Base-by-base conservation (phyloP, 768 basidiomycete species). In the Artomyces pyxidatus region DNA sequence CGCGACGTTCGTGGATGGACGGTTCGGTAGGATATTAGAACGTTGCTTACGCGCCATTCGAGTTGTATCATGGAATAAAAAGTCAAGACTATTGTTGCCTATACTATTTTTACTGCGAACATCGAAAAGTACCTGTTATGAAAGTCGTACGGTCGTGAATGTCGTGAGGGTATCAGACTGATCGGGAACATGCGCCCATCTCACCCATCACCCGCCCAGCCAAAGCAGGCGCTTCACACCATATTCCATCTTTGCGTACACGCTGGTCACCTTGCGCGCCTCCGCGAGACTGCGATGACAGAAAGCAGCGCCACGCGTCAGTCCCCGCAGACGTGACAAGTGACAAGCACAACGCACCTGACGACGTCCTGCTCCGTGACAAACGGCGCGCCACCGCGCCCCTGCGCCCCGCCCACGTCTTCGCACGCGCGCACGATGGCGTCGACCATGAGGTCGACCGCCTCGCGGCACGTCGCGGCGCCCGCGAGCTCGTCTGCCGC, bases 241-340 rank as follows among this genome's bases (percentile, higher is more conserved):
- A 63, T 95, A 91, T 61, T 96, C 93, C 80, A 95, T 85, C 68
- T 92, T 91, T 12, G 91, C 80, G 63, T 89, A 87, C 56, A 94
- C 72, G 52, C 82, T 88, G 3, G 90, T 96, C 71, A 84, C 82
- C 47, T 79, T 75, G 63, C 85, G 82, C 2, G 94, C 94, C 57
- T 96, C 90, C 6, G 76, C 74, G 56, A 93, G 63, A 58, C 90
- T 93, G 56, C 48, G 42, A 50, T 21, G 45, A 49, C 37, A 22
- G 22, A 47, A 17, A n/a, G 37, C 30, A 47, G 26, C 45, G 32
- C 14, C 35, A 7, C 3, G 22, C 26, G 3, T 29, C 6, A 28
- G 10, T 9, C 11, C 10, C 3, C 45, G 40, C 28, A 51, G 51
- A 42, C n/a, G n/a, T n/a, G n/a, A n/a, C n/a, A n/a, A n/a, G n/a